A percentile compares a stretch with the other conserved stretches of the same genome.
phyloP scores from a whole-genome alignment of 495 filamentous ascomycete species.

The Penicillium egyptiacum region DNA sequence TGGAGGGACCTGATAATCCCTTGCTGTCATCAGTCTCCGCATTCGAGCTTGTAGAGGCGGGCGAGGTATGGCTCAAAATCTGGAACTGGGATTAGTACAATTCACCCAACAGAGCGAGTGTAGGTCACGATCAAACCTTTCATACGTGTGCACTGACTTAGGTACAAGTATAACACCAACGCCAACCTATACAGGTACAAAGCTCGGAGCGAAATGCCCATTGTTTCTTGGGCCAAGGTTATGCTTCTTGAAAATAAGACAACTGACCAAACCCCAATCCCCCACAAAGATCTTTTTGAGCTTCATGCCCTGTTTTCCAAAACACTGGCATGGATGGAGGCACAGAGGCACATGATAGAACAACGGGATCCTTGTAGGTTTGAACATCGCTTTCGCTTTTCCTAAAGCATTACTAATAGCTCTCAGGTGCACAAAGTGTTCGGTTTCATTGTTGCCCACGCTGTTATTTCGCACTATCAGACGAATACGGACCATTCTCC shows the following conservation, averaged over 20 bases:
- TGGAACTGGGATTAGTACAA: not conserved
- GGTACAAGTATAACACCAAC: not conserved
- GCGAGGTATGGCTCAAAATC: not conserved
- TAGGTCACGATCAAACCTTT: not conserved
- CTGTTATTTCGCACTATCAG: not conserved
- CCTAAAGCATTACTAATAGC: too few relatives aligned
- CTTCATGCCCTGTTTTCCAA: not conserved
- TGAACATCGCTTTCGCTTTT: too few relatives aligned
- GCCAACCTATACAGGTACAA: not conserved
- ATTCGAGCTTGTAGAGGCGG: not conserved
- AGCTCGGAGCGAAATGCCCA: not conserved
- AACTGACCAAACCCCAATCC: not conserved
- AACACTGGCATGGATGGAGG: not conserved
- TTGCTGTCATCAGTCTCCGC: not conserved
- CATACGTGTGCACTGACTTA: not conserved
- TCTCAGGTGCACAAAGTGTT: too few relatives aligned
- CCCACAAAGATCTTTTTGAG: not conserved
- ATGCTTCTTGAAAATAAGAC: not conserved
- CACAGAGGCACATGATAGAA: not conserved
- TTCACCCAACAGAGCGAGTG: not conserved
- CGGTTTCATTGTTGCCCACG: not conserved
- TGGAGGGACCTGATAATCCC: not conserved
- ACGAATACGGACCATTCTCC: not conserved
- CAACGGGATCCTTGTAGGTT: not conserved
- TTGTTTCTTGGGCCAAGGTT: not conserved